These are phyloP conservation scores for Diaporthe ilicicola DNA, from an alignment of 2,329 filamentous ascomycete genomes.

Conservation along the genomic window DNA sequence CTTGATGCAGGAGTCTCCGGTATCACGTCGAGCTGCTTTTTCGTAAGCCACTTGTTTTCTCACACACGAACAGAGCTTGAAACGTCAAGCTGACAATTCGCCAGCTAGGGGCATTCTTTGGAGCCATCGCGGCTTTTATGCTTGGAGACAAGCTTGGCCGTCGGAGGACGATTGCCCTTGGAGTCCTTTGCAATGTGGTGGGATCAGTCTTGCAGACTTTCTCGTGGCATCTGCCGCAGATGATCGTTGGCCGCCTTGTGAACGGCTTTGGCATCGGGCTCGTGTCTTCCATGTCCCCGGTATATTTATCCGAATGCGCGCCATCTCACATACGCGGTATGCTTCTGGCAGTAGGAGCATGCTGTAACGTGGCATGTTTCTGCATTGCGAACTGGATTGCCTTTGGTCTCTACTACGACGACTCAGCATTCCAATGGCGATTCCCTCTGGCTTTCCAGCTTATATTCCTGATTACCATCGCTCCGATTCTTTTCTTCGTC, in stretches of 20 bases:
- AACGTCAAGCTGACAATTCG: not conserved
- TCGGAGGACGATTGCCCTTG: constrained; percentile 43
- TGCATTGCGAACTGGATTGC: constrained; percentile 56
- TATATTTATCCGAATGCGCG: constrained; percentile 45
- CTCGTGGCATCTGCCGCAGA: constrained; percentile 48
- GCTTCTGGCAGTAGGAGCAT: constrained; percentile 53
- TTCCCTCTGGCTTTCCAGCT: constrained; percentile 41
- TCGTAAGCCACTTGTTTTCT: constrained; percentile 37
- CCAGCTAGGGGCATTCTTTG: constrained; percentile 45
- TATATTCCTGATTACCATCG: constrained; percentile 45
- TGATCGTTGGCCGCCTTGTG: constrained; percentile 51
- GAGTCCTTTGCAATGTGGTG: constrained; percentile 44
- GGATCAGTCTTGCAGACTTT: constrained; percentile 46
- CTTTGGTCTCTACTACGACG: constrained; percentile 41
- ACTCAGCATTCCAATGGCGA: constrained; percentile 41
- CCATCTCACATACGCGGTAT: constrained; percentile 49
- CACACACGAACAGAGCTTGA: no score
- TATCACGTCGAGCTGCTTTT: constrained; percentile 54
- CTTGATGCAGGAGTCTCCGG: constrained; percentile 51
- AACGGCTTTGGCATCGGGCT: constrained; percentile 50
- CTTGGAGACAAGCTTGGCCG: constrained; percentile 46
- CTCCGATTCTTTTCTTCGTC: constrained; percentile 42
- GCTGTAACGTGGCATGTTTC: constrained; percentile 51
- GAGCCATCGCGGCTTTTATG: constrained; percentile 42
- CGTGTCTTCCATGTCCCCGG: constrained; percentile 46